Percentiles rank a stretch among this genome's conserved stretches.
phyloP scores from a whole-genome alignment of 306 rosid genomes.

The Medicago lupulina region DNA sequence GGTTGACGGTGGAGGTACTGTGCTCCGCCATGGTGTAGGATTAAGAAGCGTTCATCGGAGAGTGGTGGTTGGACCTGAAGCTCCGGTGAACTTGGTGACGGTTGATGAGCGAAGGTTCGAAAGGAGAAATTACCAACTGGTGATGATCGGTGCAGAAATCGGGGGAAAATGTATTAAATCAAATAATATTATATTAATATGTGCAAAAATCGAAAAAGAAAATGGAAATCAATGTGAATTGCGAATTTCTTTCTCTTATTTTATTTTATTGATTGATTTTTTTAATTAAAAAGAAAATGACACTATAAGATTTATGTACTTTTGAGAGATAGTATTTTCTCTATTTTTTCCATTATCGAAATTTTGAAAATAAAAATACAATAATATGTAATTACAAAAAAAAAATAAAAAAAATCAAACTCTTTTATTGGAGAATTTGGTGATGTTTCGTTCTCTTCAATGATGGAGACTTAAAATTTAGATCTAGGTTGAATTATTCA shows the following conservation, averaged over 20 bases:
- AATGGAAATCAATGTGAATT: background rate
- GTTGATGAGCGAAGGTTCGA: constrained; percentile 3
- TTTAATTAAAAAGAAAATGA: too few species aligned
- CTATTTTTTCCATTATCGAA: too few species aligned
- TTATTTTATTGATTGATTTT: background rate
- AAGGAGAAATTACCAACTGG: constrained; percentile 15
- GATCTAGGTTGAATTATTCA: too few species aligned
- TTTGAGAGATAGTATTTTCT: too few species aligned
- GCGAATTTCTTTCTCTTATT: background rate
- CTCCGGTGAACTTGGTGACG: constrained; percentile 43
- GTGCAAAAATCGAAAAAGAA: background rate
- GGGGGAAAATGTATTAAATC: background rate
- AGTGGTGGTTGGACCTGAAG: constrained; percentile 39
- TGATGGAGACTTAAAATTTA: too few species aligned
- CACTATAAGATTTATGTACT: too few species aligned
- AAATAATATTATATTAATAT: background rate
- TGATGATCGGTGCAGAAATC: constrained; percentile 42
- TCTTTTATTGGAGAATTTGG: too few species aligned
- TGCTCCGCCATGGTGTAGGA: constrained; percentile 55
- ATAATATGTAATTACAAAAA: too few species aligned
- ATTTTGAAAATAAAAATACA: too few species aligned
- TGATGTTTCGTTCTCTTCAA: too few species aligned
- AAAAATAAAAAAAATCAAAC: too few species aligned
- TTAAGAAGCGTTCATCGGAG: constrained; percentile 53
- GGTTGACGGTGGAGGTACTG: constrained; percentile 35